These are phyloP conservation scores for Pleurostoma richardsiae DNA, from an alignment of 2,329 filamentous ascomycete species.

Conservation along the genomic window DNA sequence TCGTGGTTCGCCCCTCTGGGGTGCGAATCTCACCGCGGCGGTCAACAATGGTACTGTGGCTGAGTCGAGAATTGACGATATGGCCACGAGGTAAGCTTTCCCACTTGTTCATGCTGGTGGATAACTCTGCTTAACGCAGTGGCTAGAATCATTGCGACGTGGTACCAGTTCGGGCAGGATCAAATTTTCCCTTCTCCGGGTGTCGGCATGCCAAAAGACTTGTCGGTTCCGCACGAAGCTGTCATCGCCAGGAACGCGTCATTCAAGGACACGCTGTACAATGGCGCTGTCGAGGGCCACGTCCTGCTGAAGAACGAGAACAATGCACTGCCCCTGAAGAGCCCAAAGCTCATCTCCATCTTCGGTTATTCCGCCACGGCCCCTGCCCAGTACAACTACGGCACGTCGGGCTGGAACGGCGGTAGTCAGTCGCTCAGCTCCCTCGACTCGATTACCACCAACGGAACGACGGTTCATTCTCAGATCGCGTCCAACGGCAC, in stretches of 20 bases:
- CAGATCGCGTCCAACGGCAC: slow-evolving; percentile 37
- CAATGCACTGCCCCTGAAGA: slow-evolving; percentile 46
- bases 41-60: slow-evolving; percentile 57
- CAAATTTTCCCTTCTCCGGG: slow-evolving; percentile 38
- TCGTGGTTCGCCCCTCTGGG: slow-evolving; percentile 30
- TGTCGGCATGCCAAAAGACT: slow-evolving; percentile 44
- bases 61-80: slow-evolving; percentile 52
- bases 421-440: slow-evolving; percentile 31
- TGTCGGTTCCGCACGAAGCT: slow-evolving; percentile 42
- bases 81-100: slow-evolving; percentile 23
- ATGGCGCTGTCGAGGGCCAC: slow-evolving; percentile 57
- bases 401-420: slow-evolving; percentile 28
- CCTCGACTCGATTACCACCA: slow-evolving; percentile 16
- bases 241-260: slow-evolving; percentile 50
- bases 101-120: background rate
- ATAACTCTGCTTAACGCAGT: background rate
- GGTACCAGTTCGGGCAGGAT: slow-evolving; percentile 52
- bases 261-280: slow-evolving; percentile 33
- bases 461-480: slow-evolving; percentile 5
- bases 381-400: slow-evolving; percentile 35
- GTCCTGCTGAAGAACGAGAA: slow-evolving; percentile 60
- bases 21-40: slow-evolving; percentile 49
- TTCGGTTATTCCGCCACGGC: slow-evolving; percentile 55
- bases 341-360: slow-evolving; percentile 46
- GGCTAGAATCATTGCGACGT: slow-evolving; percentile 40